Base-by-base conservation (phyloP, 164 flowering plant genomes). In the Liriodendron chinense region DNA sequence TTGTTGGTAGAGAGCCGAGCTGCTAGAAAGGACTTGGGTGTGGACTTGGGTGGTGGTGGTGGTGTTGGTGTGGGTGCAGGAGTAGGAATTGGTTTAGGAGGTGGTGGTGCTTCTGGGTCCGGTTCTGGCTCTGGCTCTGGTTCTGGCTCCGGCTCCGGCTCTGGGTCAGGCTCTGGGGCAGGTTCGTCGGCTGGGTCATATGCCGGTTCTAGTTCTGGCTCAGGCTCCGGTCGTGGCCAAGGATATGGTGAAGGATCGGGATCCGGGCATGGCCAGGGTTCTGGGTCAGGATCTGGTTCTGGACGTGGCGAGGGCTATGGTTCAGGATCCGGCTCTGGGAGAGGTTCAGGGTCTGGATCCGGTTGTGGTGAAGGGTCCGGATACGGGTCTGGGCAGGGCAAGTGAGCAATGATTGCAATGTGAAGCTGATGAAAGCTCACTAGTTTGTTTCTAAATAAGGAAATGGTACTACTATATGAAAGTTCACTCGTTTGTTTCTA, bases 1-100 rank as follows among this genome's bases (percentile, higher is more conserved):
- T 10, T 79, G 10, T 70, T 67, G 2, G 83, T 71, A 28, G 86
- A 83, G 50, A 59, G 86, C 50, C 72, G 87, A 28, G 69, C 71
- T 16, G 84, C 78, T 10, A 85, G 86, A 65, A 86, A 84, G 61
- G 85, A 80, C 70, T 70, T 86, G 72, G 86, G 84, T 47, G 1
- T 85, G 71, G 82, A 79, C 66, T 74, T 84, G 63, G 84, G 84
- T 50, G 84, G 86, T 47, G 83, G 82, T 21, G 0, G 72, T 22
- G 82, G 85, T 9, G 10, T 78, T 34, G 76, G 77, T 69, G 65
- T 43, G 12, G 26, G 72, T 2, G 68, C 78, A 64, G 81, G 84
- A 21, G 65, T 74, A 4, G 88, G 88, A 2, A 9, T 72, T 3
- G 88, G 83, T 28, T 9, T 77, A 12, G 85, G 83, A 49, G 78